Evolutionary conservation across 345 rosid genomes (phyloP).

Genomic region (Physaria fendleri): DNA sequence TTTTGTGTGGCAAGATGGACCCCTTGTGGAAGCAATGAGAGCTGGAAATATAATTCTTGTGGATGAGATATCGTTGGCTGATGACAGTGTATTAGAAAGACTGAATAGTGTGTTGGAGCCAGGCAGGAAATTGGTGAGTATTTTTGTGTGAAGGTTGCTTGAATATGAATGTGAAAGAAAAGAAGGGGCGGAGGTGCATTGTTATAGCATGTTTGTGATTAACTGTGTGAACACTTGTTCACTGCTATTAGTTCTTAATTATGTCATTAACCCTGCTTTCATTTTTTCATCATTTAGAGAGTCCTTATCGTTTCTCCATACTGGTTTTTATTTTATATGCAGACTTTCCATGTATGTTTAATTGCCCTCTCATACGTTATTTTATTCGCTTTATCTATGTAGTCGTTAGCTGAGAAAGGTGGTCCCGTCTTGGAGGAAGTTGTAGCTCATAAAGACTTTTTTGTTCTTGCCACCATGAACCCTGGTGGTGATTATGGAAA

Average conservation of each 20-base stretch:
- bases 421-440: conserved; percentile 66
- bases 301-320: background rate
- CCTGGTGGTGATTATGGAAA: conserved; percentile 99
- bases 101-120: conserved; percentile 93
- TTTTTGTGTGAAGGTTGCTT: no score
- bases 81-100: conserved; percentile 93
- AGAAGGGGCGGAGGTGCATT: no score
- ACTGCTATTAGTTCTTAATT: background rate
- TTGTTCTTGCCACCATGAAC: conserved; percentile 93
- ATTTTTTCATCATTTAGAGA: background rate
- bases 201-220: no score
- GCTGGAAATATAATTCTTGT: conserved; percentile 75
- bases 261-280: background rate
- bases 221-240: no score
- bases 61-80: conserved; percentile 98
- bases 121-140: conserved; percentile 71
- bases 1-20: conserved; percentile 96
- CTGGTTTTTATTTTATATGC: background rate
- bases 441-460: conserved; percentile 62
- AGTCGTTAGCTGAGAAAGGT: conserved; percentile 97
- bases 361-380: background rate
- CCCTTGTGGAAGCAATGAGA: conserved; percentile 91
- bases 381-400: conserved; percentile 17
- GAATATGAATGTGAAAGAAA: no score
- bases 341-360: background rate